Base-by-base conservation (phyloP, 192 early-diverging fungal species). In the Phycomyces blakesleeanus region DNA sequence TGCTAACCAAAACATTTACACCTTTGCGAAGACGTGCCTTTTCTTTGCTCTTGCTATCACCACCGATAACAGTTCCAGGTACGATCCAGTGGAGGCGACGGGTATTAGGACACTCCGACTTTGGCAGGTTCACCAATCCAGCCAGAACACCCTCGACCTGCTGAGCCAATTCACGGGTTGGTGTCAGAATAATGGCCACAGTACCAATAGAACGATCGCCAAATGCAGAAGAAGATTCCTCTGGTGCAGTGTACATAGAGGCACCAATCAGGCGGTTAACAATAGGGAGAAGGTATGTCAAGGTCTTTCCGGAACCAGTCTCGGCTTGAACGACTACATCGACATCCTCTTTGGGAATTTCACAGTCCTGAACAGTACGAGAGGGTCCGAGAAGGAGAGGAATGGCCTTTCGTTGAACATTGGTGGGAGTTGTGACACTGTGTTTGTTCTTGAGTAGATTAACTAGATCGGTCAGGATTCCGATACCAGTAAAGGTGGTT, bases 231-330 rank as follows among this genome's bases (percentile, higher is more conserved):
- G 74, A 60, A 27, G 78, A 71, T 3, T 71, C 53, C 55, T 64
- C 51, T 40, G 68, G 12, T 65, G 58, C 11, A 59, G 60, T 51
- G 58, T 61, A 29, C 15, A 74, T 68, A 24, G 87, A 80, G 14
- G 92, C 87, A 50, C 74, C 69, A 34, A 99, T 75, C n/a, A 99
- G 62, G 18, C 88, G 81, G 67, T 98, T 88, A 27, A 98, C 61
- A 57, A 99, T 94, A 15, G 98, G 98, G 40, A 97, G 75, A 24
- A 98, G 79, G 67, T 93, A 99, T 2, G 95, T 82, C 47, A 99
- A 78, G 0, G 98, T 99, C 71, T 99, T 99, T 60, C 98, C 98
- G 5, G 94, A 96, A 55, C 98, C 98, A 3, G 96, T 99, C 62
- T 94, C 91, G 15, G 96, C 93, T 71, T 97, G 93, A 44, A 99